These are phyloP conservation scores for Xylaria acuta DNA, from an alignment of 495 filamentous ascomycete genomes.

Conservation along the genomic window DNA sequence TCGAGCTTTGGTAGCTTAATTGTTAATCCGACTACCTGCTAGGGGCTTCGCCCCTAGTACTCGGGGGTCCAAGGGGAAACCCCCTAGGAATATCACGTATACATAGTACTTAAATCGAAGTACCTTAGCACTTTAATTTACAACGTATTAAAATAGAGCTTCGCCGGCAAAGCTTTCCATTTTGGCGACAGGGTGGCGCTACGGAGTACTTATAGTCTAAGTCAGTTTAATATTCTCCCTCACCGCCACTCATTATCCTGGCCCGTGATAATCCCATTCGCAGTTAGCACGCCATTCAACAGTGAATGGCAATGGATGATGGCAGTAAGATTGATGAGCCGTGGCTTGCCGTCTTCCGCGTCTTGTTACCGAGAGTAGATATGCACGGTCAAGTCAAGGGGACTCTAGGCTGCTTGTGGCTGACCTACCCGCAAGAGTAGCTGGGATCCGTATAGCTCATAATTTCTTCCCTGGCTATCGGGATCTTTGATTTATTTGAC, in stretches of 20 bases:
- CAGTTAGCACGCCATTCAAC: not conserved
- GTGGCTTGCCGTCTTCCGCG: not conserved
- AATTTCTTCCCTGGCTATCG: not conserved
- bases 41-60: too few species aligned
- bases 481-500: not conserved
- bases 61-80: too few species aligned
- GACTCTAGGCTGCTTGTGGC: not conserved
- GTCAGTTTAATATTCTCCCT: not conserved
- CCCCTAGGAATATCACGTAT: too few species aligned
- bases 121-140: too few species aligned
- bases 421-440: not conserved
- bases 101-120: too few species aligned
- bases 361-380: not conserved
- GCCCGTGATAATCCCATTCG: not conserved
- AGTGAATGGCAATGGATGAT: not conserved
- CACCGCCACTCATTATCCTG: not conserved
- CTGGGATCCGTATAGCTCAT: not conserved
- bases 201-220: not conserved
- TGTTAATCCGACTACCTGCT: too few species aligned
- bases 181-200: too few species aligned
- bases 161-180: too few species aligned
- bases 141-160: too few species aligned
- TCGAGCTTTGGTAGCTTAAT: too few species aligned
- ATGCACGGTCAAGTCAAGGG: too few species aligned
- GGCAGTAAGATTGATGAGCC: not conserved